Conservation (phyloP, 2,329 filamentous ascomycete species). For the Stemphylium lycopersici region DNA sequence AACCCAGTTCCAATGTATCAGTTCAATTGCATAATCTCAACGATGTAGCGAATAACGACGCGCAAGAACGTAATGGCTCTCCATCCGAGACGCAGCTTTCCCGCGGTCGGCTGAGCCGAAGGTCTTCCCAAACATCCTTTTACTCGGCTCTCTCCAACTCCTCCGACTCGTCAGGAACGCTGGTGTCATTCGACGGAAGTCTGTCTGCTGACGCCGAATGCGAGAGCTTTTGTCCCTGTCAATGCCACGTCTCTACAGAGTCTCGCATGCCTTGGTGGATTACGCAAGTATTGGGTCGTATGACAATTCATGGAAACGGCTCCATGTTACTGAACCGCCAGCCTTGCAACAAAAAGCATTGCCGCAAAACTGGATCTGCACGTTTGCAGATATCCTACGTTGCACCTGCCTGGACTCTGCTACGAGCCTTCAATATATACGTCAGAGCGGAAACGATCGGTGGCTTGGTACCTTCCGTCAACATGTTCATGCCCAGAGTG, state of each 20-base stretch:
- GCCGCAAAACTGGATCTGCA: neutral
- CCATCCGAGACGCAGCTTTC: neutral
- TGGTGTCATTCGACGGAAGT: neutral
- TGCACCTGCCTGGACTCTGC: slow-evolving; percentile 3
- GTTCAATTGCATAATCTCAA: neutral
- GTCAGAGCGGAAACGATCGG: neutral
- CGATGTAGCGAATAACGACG: too few relatives aligned
- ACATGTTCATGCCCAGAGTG: slow-evolving; percentile 3
- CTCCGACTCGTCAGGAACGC: neutral
- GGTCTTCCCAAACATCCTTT: neutral
- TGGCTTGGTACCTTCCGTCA: neutral
- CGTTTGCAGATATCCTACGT: slow-evolving; percentile 5
- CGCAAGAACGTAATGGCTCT: too few relatives aligned
- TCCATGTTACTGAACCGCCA: slow-evolving; percentile 1
- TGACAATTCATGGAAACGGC: slow-evolving; percentile 8
- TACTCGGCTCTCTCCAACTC: neutral
- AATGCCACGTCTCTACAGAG: slow-evolving; percentile 6
- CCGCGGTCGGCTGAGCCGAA: neutral
- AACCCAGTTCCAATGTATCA: neutral
- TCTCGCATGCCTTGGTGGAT: slow-evolving; percentile 5
- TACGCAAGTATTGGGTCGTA: slow-evolving; percentile 1
- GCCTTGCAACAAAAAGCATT: slow-evolving; percentile 9
- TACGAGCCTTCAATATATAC: slow-evolving; percentile 5
- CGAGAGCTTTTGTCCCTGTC: slow-evolving; percentile 12
- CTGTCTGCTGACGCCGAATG: neutral